Conservation (phyloP, 2,329 filamentous ascomycete species). For the Hymenoscyphus salicellus region DNA sequence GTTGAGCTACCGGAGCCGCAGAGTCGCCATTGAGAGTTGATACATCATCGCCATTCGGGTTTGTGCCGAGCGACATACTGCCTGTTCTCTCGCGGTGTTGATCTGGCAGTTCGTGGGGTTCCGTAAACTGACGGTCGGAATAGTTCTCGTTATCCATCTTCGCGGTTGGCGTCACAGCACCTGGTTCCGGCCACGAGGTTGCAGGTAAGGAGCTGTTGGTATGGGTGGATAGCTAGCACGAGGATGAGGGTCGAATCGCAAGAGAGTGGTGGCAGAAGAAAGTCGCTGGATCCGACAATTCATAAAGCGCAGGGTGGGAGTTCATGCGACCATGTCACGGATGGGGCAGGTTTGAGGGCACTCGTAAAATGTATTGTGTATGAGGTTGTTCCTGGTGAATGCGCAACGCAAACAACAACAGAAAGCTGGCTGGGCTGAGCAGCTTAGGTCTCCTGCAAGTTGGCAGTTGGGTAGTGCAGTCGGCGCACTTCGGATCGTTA, state of each 20-base stretch:
- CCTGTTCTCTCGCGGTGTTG: conserved; percentile 22
- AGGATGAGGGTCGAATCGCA: conserved; percentile 1
- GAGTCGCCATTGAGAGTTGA: conserved; percentile 29
- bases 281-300: neutral
- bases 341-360: neutral
- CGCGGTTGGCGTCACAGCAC: neutral
- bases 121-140: conserved; percentile 3
- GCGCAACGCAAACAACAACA: too few relatives aligned
- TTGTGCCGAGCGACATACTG: conserved; percentile 30
- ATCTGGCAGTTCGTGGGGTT: conserved; percentile 22
- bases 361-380: neutral
- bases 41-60: conserved; percentile 24
- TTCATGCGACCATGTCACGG: conserved; percentile 2
- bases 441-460: neutral
- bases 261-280: neutral
- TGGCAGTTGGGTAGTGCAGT: neutral
- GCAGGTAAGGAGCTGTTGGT: neutral
- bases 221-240: neutral
- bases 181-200: neutral
- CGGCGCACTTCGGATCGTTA: neutral
- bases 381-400: neutral
- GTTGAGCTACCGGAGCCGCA: conserved; percentile 1
- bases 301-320: neutral
- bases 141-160: conserved; percentile 26
- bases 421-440: neutral